Evolutionary conservation across 108 stramenopile genomes (phyloP), one percentile per base, ranked within the genome.

Genomic region (Nitzschia inconspicua): DNA sequence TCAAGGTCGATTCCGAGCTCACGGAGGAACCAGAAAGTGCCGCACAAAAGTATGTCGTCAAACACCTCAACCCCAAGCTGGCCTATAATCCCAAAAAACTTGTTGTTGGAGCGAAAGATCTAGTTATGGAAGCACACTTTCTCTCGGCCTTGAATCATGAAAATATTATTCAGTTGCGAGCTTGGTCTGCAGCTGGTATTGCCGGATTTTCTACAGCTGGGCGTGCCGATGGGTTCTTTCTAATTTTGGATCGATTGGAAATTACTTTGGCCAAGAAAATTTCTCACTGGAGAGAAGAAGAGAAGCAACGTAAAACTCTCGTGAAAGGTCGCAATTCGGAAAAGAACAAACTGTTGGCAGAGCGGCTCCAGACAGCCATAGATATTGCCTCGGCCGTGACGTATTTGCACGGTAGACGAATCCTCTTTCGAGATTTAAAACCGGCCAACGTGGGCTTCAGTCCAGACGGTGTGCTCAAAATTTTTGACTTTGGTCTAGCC

Each of bases 401-500:
- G 10, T 78, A 75, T 46, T 25, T 82, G 24, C 77, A 78, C 54
- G 51, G 57, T 3, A 54, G 73, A 20, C 65, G 72, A 9, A 73
- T 82, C 44, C 43, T 84, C 1, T 75, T 76, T 29, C 68, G 83
- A 28, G 83, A 84, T 66, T 46, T 84, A 29, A 84, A 84, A 53
- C 83, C 83, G 2, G 78, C 63, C 16, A 84, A 84, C 52, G 51
- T 84, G 46, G 83, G 83, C 24, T 84, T 84, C 63, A 73, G 78
- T 34, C 24, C 32, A 9, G 31, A 74, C 25, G 68, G 65, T 48
- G 63, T 65, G 14, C 56, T 86, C 18, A 75, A 80, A 23, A 51
- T 86, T n/a, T 80, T 86, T 47, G 85, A 86, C 57, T 86, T 86
- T 66, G 85, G 85, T 1, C 60, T 86, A 14, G 59, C 76, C 11